phyloP scores from a whole-genome alignment of 192 early-diverging fungal species.

The Backusella tuberculispora region DNA sequence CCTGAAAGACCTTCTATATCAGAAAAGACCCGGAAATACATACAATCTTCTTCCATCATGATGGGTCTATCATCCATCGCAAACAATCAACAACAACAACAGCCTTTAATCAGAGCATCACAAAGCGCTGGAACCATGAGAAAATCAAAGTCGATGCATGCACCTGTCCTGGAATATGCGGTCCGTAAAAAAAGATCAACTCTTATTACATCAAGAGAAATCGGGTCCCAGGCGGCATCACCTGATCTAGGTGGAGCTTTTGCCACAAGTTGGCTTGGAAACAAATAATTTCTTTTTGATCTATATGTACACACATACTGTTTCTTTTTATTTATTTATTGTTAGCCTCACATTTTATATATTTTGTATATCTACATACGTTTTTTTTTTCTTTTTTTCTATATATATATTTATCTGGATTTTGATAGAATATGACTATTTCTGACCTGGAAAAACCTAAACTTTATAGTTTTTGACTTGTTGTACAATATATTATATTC shows the following conservation, averaged over 20 bases:
- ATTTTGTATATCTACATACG: neutral
- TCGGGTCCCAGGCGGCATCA: slow-evolving; percentile 13
- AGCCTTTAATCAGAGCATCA: neutral
- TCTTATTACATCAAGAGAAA: neutral
- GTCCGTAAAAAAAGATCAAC: slow-evolving; percentile 15
- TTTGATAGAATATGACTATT: neutral
- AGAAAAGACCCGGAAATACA: neutral
- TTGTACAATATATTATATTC: no score
- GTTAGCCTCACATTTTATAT: neutral
- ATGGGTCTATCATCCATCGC: neutral
- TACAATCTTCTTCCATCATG: neutral
- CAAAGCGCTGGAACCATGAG: slow-evolving; percentile 22
- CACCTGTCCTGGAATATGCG: slow-evolving; percentile 12
- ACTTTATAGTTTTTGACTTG: neutral
- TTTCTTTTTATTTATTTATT: neutral
- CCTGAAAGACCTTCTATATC: neutral
- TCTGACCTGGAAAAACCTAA: neutral
- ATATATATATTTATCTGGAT: no score
- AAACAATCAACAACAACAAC: neutral
- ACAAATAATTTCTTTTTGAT: slow-evolving; percentile 1
- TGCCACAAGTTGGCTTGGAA: slow-evolving; percentile 27
- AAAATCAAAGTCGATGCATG: slow-evolving; percentile 3
- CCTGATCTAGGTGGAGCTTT: slow-evolving; percentile 16
- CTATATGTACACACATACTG: no score
- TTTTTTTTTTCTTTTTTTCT: slow-evolving; percentile 12